These are phyloP conservation scores for Brasilioporus rufonigricans DNA, from an alignment of 768 basidiomycete species.

Conservation along the genomic window DNA sequence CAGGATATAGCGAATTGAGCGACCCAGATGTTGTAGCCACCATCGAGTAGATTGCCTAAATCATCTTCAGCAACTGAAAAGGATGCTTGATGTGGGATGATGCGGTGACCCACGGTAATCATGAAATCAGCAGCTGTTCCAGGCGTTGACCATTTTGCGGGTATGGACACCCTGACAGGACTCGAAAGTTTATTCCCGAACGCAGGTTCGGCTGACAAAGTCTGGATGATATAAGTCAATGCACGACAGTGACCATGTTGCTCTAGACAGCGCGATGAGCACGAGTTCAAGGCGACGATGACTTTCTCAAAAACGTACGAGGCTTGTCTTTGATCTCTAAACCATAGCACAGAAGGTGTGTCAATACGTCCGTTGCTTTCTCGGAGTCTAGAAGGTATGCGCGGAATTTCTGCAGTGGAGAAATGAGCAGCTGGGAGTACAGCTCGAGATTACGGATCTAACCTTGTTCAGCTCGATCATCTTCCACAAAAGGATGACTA, in stretches of 20 bases:
- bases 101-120: conserved; percentile 60
- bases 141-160: conserved; percentile 70
- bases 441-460: conserved; percentile 7
- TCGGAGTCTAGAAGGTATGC: conserved; percentile 79
- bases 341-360: conserved; percentile 75
- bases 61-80: conserved; percentile 8
- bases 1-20: conserved; percentile 85
- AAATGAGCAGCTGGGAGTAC: background rate
- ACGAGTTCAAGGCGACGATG: background rate
- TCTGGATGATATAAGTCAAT: conserved; percentile 88
- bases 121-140: conserved; percentile 85
- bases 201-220: conserved; percentile 77
- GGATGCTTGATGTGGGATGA: background rate
- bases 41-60: conserved; percentile 82
- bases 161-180: conserved; percentile 63
- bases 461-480: conserved; percentile 93
- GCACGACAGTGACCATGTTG: conserved; percentile 90
- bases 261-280: conserved; percentile 45
- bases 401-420: conserved; percentile 75
- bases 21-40: conserved; percentile 84
- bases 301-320: conserved; percentile 47
- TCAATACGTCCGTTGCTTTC: conserved; percentile 71
- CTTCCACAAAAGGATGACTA: conserved; percentile 87
- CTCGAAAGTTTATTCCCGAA: conserved; percentile 72
- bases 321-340: conserved; percentile 94